Base-by-base conservation (phyloP, 768 basidiomycete species). In the Podaxis sp. region DNA sequence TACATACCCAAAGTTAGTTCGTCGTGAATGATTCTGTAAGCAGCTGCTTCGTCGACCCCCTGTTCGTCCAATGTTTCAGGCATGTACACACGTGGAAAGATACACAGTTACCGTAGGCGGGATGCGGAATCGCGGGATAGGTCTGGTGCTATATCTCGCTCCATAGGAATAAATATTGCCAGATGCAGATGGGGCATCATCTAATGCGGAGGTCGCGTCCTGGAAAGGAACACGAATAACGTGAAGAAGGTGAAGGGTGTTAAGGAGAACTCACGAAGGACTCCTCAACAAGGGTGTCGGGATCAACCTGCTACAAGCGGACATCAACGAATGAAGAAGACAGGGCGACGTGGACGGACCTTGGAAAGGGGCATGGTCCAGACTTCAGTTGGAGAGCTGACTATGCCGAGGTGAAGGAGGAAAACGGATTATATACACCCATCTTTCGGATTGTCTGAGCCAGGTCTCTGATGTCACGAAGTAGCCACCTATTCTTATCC, bases 41-140 rank as follows among this genome's bases (percentile, higher is more conserved):
- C 82, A 8, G 83, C 73, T 73, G 88, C 85, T 1, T 83, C 81
- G 48, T 73, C 71, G 15, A 84, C 74, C 2, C 92, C 92, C 77
- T 89, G 57, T 5, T 54, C 57, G 58, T n/a, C 15, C n/a, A n/a
- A 46, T n/a, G 19, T 19, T 46, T 46, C 17, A 30, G 33, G 58
- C 46, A 40, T 36, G 1, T 22, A 5, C 22, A 15, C 12, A 51
- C 15, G 30, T 36, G 2, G 30, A 30, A 15, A 15, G 19, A 26
- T 7, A 36, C n/a, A 2, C 2, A 52, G 64, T 11, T 62, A 82
- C 86, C 73, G 82, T 86, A 42, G 78, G 76, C 0, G 89, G 83
- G 8, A 93, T 69, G 61, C 78, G 78, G 73, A 82, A 92, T 71
- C 90, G 93, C 15, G 90, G 90, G 57, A 92, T 75, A 19, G 33